A percentile compares a stretch with the other conserved stretches of the same genome.
phyloP scores from a whole-genome alignment of 2,329 filamentous ascomycete genomes.

The Emmonsia crescens region DNA sequence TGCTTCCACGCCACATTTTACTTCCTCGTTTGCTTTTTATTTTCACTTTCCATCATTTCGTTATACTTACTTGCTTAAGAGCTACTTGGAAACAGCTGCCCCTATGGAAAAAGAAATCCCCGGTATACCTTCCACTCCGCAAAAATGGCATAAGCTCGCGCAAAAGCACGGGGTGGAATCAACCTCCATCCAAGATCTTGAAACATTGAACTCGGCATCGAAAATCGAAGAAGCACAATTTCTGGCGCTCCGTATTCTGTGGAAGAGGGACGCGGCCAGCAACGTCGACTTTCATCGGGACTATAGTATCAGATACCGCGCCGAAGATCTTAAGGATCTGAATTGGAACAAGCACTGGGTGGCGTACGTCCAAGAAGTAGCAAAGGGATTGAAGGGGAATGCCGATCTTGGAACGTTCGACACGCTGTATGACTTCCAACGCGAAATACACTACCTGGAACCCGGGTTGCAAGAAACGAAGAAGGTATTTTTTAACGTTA shows the following conservation, averaged over 20 bases:
- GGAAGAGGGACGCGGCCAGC: background rate
- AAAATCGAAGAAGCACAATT: conserved; percentile 8
- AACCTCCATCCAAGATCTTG: background rate
- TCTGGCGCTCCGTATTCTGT: conserved; percentile 7
- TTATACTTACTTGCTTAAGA: no score
- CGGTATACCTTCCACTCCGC: background rate
- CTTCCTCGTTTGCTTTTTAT: no score
- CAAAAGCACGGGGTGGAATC: background rate
- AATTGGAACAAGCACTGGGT: background rate
- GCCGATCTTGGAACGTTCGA: conserved; percentile 4
- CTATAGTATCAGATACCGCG: background rate
- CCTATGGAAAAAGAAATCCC: no score
- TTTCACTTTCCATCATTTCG: no score
- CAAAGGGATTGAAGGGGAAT: conserved; percentile 1
- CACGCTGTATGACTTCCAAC: conserved; percentile 1
- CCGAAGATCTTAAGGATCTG: background rate
- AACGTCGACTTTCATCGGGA: background rate
- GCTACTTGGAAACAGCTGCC: no score
- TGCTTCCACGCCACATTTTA: no score
- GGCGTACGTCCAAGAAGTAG: background rate
- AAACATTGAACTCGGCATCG: conserved; percentile 5
- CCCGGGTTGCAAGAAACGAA: background rate
- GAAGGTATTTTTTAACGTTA: background rate
- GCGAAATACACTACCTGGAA: background rate
- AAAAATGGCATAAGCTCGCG: background rate